A percentile compares a stretch with the other conserved stretches of the same genome.
Conservation (phyloP, 495 filamentous ascomycete genomes). For the Hyaloscypha variabilis region DNA sequence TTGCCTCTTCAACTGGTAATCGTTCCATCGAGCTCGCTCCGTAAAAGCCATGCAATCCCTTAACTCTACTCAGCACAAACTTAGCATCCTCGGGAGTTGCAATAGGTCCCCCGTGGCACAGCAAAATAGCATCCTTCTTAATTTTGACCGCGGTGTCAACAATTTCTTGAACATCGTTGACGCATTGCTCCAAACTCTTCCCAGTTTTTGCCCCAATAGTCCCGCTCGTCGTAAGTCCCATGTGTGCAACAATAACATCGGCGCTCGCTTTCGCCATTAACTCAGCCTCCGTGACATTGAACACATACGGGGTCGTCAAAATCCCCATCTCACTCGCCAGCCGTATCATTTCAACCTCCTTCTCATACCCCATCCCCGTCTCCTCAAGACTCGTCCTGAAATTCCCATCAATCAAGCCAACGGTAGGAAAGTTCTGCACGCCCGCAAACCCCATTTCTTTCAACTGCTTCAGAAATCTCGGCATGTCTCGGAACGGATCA, state of each 20-base stretch:
- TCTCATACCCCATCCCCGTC: slow-evolving; percentile 67
- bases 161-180: slow-evolving; percentile 61
- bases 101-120: slow-evolving; percentile 73
- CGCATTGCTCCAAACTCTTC: slow-evolving; percentile 64
- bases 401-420: slow-evolving; percentile 68
- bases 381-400: slow-evolving; percentile 70
- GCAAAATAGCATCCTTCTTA: slow-evolving; percentile 60
- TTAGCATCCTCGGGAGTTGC: slow-evolving; percentile 62
- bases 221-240: slow-evolving; percentile 67
- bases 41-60: slow-evolving; percentile 70
- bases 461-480: slow-evolving; percentile 57
- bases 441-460: slow-evolving; percentile 63
- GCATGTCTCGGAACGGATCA: slow-evolving; percentile 64
- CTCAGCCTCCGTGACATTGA: slow-evolving; percentile 58
- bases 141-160: slow-evolving; percentile 58
- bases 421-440: slow-evolving; percentile 75
- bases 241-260: slow-evolving; percentile 69
- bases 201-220: slow-evolving; percentile 63
- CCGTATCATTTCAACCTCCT: slow-evolving; percentile 66
- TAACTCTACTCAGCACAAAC: slow-evolving; percentile 59
- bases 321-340: slow-evolving; percentile 57
- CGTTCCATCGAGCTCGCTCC: slow-evolving; percentile 74
- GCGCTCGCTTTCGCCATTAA: slow-evolving; percentile 65
- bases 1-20: slow-evolving; percentile 68
- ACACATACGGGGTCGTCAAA: slow-evolving; percentile 71